Percentiles rank a stretch among this genome's conserved stretches.
phyloP scores from a whole-genome alignment of 2,329 filamentous ascomycete genomes.

The Cytospora leucostoma region DNA sequence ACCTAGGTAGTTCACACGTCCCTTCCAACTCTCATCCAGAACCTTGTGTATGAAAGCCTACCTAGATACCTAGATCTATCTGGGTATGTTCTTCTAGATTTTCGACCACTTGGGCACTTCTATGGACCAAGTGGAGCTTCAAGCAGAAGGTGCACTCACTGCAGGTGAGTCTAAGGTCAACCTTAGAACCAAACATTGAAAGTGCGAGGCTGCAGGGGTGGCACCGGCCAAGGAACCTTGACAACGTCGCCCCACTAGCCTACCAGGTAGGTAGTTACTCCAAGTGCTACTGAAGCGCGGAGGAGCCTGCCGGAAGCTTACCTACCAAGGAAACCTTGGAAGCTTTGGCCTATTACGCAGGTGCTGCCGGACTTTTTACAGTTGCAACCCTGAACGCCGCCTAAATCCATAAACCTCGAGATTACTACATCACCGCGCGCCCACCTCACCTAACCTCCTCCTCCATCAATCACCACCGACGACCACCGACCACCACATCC shows the following conservation, averaged over 20 bases:
- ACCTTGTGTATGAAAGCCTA: not conserved
- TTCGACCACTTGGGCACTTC: not conserved
- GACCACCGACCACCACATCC: constrained; percentile 10
- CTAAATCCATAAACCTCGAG: constrained; percentile 13
- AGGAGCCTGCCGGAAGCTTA: constrained; percentile 20
- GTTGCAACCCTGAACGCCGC: constrained; percentile 10
- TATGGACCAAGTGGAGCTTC: not conserved
- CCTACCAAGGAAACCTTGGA: not conserved
- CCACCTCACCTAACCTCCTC: constrained; percentile 12
- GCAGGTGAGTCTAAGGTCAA: not conserved
- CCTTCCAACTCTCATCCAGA: not conserved
- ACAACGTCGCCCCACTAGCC: constrained; percentile 1
- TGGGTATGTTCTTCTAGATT: not conserved
- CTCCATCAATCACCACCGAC: constrained; percentile 8
- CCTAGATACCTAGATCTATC: not conserved
- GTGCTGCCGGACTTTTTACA: constrained; percentile 23
- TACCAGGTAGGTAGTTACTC: not conserved
- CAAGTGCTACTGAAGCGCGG: constrained; percentile 6
- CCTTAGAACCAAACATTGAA: not conserved
- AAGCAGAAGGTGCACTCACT: not conserved
- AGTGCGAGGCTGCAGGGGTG: constrained; percentile 1
- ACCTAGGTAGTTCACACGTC: not conserved
- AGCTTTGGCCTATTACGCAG: constrained; percentile 24
- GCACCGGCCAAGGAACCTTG: not conserved
- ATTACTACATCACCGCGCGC: constrained; percentile 11